Base-by-base conservation (phyloP, 805 yeast genomes). In the Saccharomycopsis amapae region DNA sequence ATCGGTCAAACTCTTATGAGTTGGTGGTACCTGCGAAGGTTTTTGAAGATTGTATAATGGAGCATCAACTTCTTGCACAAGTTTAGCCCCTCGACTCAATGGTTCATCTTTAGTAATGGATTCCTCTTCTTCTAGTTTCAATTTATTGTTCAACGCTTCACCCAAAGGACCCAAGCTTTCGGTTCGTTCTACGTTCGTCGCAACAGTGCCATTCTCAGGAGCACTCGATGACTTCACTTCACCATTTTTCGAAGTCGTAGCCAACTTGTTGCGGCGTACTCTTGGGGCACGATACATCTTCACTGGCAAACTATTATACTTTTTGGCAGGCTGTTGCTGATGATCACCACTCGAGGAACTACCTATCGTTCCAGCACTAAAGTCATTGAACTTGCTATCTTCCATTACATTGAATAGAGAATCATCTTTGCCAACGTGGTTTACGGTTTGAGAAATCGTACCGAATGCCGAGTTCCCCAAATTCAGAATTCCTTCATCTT, bases 31-130 rank as follows among this genome's bases (percentile, higher is more conserved):
- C 13, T 59, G 48, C 2, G 59, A 56, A 22, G 51, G 59, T 53
- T 58, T 55, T 44, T 53, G 64, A 30, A 76, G 58, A 18, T 75
- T 66, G 49, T 76, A 79, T 38, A 78, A 62, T 3, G 84, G 84
- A 4, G 72, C 73, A 30, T 79, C 75, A 0, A 73, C 68, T 25
- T 72, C 74, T 51, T 69, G 64, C 4, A 66, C 59, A 26, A 76
- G 51, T 19, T 58, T 48, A 2, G 67, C 71, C 10, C 64, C 64
- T 18, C 56, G 48, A 2, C 65, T 25, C 20, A 22, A 15, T 48
- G 4, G 52, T 37, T 38, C 37, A n/a, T 46, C 64, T 18, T 62
- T 53, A 57, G 62, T 43, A 47, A 63, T 53, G 52, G 64, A 52
- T 20, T 53, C 62, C 10, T 58, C 50, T 42, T 59, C 56, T 55